Percentiles rank a stretch among this genome's conserved stretches.
These are phyloP conservation scores for Alisma plantagoaquatica DNA, from an alignment of 106 monocot genomes.

Conservation along the genomic window DNA sequence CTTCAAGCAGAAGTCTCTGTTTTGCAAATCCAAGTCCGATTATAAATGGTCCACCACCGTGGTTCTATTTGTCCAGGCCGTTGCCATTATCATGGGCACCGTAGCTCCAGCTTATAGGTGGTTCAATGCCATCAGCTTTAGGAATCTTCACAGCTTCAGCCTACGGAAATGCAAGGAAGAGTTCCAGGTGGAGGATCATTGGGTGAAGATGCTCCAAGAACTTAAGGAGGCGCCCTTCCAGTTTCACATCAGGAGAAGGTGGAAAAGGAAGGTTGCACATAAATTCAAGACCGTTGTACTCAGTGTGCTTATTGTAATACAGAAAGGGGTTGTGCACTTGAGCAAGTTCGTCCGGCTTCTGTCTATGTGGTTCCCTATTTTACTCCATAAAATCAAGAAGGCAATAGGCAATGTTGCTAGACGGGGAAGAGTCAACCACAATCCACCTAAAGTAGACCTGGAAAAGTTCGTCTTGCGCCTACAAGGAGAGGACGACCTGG, in stretches of 20 bases:
- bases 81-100: neutral
- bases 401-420: neutral
- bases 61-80: neutral
- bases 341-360: conserved; percentile 1
- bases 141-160: neutral
- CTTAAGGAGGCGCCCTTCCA: neutral
- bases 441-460: neutral
- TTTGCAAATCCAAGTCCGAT: neutral
- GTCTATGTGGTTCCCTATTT: neutral
- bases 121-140: conserved; percentile 3
- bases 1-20: neutral
- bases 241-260: neutral
- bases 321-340: neutral
- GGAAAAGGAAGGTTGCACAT: neutral
- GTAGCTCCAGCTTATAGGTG: neutral
- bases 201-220: neutral
- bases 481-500: conserved; percentile 6
- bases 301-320: neutral
- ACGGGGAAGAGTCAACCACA: neutral
- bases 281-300: neutral
- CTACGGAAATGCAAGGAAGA: neutral
- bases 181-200: conserved; percentile 2
- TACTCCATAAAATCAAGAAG: neutral
- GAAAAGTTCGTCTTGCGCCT: neutral
- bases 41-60: neutral